Evolutionary conservation across 495 filamentous ascomycete species (phyloP).

Genomic region (Penicillium manginii): DNA sequence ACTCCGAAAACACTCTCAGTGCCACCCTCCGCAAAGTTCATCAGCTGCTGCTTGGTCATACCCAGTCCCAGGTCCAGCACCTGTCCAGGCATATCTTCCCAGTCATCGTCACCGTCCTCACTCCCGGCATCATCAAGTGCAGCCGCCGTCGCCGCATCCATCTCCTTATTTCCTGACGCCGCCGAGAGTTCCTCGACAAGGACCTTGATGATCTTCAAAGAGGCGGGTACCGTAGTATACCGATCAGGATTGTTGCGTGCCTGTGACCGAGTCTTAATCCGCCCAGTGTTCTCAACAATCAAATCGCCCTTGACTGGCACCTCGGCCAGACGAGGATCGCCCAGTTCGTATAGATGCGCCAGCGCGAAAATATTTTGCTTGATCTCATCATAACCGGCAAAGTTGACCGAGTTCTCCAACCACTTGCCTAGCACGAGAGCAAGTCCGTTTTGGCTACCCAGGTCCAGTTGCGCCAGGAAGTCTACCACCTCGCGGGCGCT

Average conservation of each 20-base stretch:
- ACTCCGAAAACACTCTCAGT: slow-evolving; percentile 54
- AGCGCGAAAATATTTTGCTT: slow-evolving; percentile 94
- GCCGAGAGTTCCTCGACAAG: slow-evolving; percentile 81
- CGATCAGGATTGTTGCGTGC: slow-evolving; percentile 83
- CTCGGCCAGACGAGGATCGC: slow-evolving; percentile 77
- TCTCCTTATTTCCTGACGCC: slow-evolving; percentile 60
- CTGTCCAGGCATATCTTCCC: slow-evolving; percentile 83
- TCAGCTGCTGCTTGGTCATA: slow-evolving; percentile 71
- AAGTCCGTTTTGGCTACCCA: slow-evolving; percentile 73
- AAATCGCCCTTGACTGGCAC: slow-evolving; percentile 91
- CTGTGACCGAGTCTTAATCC: slow-evolving; percentile 91
- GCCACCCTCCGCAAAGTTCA: slow-evolving; percentile 70
- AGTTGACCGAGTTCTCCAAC: slow-evolving; percentile 94
- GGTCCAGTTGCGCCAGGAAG: slow-evolving; percentile 82
- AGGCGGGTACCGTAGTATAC: slow-evolving; percentile 84
- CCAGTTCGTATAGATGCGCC: slow-evolving; percentile 82
- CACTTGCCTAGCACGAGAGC: slow-evolving; percentile 90
- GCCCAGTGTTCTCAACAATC: slow-evolving; percentile 75
- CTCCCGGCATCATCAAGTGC: slow-evolving; percentile 60
- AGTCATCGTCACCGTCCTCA: slow-evolving; percentile 71
- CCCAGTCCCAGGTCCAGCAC: slow-evolving; percentile 71
- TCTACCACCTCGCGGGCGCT: slow-evolving; percentile 88
- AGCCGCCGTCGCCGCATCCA: slow-evolving; percentile 57
- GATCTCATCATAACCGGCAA: slow-evolving; percentile 96
- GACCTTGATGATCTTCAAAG: slow-evolving; percentile 95